Conservation (phyloP, 2,329 filamentous ascomycete species). For the Shiraia sp. region DNA sequence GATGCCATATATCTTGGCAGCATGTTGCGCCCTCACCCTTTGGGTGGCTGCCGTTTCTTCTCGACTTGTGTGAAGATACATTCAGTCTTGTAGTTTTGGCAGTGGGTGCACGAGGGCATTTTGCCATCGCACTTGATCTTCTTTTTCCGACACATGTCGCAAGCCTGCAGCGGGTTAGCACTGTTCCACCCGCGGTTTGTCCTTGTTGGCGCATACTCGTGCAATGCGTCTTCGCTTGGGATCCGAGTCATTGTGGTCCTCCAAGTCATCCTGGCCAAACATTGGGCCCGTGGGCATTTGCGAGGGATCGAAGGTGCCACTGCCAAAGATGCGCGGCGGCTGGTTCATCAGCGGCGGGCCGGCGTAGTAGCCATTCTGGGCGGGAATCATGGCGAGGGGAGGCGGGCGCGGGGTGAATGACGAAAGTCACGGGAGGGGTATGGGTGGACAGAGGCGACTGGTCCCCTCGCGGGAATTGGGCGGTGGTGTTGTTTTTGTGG, state of each 20-base stretch:
- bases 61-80: constrained; percentile 97
- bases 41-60: constrained; percentile 96
- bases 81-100: constrained; percentile 96
- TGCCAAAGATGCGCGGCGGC: constrained; percentile 47
- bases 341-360: constrained; percentile 45
- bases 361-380: constrained; percentile 39
- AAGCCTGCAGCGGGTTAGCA: constrained; percentile 63
- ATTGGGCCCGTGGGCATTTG: constrained; percentile 41
- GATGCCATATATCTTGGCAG: neutral
- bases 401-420: too few relatives aligned
- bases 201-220: constrained; percentile 60
- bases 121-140: constrained; percentile 99
- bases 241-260: constrained; percentile 67
- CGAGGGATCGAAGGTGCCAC: constrained; percentile 41
- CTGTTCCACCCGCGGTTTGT: neutral
- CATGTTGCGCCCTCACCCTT: constrained; percentile 65
- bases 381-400: constrained; percentile 35
- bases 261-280: constrained; percentile 55
- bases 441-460: constrained; percentile 8
- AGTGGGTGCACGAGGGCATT: constrained; percentile 92
- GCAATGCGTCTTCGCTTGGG: constrained; percentile 88
- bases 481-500: constrained; percentile 28
- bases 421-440: neutral
- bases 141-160: constrained; percentile 94
- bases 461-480: constrained; percentile 17